These are phyloP conservation scores for Fusarium falciforme DNA, from an alignment of 2,329 filamentous ascomycete species.

Conservation along the genomic window DNA sequence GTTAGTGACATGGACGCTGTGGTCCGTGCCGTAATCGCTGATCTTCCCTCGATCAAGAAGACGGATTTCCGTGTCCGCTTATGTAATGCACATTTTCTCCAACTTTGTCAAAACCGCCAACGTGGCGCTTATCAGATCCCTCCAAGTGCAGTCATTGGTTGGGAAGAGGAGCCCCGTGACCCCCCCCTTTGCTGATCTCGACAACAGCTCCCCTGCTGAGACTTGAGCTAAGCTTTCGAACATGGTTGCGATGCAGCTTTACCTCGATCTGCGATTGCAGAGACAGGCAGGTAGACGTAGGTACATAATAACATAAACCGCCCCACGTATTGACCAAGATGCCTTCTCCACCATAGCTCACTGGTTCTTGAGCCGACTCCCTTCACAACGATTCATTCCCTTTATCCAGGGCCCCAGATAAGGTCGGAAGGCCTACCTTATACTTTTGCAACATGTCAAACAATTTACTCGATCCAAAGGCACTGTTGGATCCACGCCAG, in stretches of 20 bases:
- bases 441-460: slow-evolving; percentile 18
- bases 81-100: slow-evolving; percentile 9
- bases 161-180: background rate
- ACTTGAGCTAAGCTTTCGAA: slow-evolving; percentile 16
- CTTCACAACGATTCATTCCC: background rate
- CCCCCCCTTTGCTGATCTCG: slow-evolving; percentile 5
- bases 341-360: slow-evolving; percentile 6
- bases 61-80: slow-evolving; percentile 9
- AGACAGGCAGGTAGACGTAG: slow-evolving; percentile 1
- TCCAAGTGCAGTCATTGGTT: background rate
- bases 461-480: slow-evolving; percentile 32
- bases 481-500: slow-evolving; percentile 27
- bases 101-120: background rate
- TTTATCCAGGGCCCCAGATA: background rate
- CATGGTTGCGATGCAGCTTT: background rate
- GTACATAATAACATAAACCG: slow-evolving; percentile 8
- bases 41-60: background rate
- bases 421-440: background rate
- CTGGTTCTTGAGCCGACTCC: background rate
- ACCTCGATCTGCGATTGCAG: background rate
- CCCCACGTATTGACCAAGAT: slow-evolving; percentile 18
- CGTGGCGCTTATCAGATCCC: slow-evolving; percentile 7
- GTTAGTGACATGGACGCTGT: background rate
- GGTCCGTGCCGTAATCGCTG: background rate
- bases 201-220: slow-evolving; percentile 11